Conservation (phyloP, 2,329 filamentous ascomycete genomes). For the Ilyonectria mors-panacis region DNA sequence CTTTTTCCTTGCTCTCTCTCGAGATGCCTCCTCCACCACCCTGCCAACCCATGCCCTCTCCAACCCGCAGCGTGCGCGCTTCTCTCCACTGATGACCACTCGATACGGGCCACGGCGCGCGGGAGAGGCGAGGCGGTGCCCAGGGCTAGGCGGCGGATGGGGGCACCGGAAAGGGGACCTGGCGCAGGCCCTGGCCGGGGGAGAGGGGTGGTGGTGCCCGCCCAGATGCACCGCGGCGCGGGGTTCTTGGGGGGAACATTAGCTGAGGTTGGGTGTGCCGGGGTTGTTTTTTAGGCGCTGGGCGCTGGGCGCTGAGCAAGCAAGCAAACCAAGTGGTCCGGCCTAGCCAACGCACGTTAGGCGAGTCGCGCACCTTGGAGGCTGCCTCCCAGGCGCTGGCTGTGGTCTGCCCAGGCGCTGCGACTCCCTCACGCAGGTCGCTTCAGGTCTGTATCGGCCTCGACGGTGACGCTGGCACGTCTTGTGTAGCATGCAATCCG, state of each 20-base stretch:
- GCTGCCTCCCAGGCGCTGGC: not conserved
- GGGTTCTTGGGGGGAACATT: not conserved
- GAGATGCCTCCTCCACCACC: not conserved
- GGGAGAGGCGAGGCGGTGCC: too few species aligned
- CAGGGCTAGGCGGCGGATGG: not conserved
- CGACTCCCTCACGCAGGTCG: not conserved
- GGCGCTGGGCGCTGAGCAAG: too few species aligned
- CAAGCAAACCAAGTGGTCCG: too few species aligned
- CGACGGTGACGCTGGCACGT: not conserved
- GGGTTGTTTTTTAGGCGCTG: not conserved
- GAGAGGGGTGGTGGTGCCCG: not conserved
- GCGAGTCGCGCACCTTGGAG: conserved; percentile 4
- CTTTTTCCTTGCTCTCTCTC: not conserved
- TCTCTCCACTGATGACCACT: too few species aligned
- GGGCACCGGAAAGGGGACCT: not conserved
- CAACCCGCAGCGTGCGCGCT: too few species aligned
- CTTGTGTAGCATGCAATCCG: not conserved
- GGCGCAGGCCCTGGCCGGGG: not conserved
- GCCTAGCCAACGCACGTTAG: not conserved
- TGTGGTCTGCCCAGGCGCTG: not conserved
- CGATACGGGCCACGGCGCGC: too few species aligned
- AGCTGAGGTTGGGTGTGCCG: not conserved
- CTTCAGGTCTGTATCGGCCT: not conserved
- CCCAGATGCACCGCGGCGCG: not conserved
- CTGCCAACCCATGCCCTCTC: not conserved